These are phyloP conservation scores for Thraustochytrium striatum DNA, from an alignment of 352 stramenopile genomes.

Conservation along the genomic window DNA sequence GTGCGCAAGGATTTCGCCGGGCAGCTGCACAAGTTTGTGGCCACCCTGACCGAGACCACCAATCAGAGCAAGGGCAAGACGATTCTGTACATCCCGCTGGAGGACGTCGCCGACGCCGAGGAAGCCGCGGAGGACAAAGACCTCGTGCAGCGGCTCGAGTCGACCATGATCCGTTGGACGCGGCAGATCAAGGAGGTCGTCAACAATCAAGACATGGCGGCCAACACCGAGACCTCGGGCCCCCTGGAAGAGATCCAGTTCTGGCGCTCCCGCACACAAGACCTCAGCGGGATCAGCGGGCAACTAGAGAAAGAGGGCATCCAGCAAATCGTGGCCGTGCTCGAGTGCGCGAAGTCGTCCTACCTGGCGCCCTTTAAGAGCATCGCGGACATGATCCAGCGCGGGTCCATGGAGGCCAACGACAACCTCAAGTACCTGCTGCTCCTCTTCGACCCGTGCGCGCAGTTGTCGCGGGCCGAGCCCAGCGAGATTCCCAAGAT, in stretches of 20 bases:
- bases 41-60: conserved; percentile 83
- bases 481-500: conserved; percentile 80
- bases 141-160: conserved; percentile 89
- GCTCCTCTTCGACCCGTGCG: conserved; percentile 79
- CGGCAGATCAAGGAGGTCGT: conserved; percentile 93
- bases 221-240: conserved; percentile 78
- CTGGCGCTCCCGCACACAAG: conserved; percentile 82
- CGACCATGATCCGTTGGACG: conserved; percentile 92
- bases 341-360: conserved; percentile 75
- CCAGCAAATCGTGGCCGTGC: conserved; percentile 69
- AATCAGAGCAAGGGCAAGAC: conserved; percentile 83
- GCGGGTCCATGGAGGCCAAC: conserved; percentile 80
- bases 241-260: conserved; percentile 92
- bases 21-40: conserved; percentile 91
- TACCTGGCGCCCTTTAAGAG: conserved; percentile 86
- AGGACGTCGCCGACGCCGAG: conserved; percentile 64
- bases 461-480: conserved; percentile 73
- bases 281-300: conserved; percentile 85
- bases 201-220: conserved; percentile 86
- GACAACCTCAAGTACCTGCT: conserved; percentile 90
- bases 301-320: conserved; percentile 83
- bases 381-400: conserved; percentile 83
- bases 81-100: conserved; percentile 81
- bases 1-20: conserved; percentile 86
- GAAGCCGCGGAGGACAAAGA: conserved; percentile 84